Conservation (phyloP, 2,329 filamentous ascomycete genomes). For the Nemania diffusa region DNA sequence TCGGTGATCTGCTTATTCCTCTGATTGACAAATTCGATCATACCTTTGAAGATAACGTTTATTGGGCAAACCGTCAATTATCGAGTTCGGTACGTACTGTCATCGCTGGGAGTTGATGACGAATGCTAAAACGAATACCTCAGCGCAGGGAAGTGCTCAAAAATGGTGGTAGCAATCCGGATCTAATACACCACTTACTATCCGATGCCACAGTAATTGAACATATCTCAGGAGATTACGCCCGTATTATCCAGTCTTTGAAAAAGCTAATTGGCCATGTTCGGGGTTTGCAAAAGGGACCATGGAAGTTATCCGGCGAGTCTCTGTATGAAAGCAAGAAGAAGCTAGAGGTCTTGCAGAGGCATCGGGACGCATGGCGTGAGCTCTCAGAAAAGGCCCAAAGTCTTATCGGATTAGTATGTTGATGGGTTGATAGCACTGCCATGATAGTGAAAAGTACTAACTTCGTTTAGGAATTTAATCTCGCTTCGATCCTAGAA, state of each 20-base stretch:
- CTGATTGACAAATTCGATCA: conserved; percentile 1
- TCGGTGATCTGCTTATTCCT: background rate
- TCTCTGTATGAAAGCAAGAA: background rate
- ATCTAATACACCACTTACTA: background rate
- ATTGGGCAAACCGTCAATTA: background rate
- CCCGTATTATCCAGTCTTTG: conserved; percentile 6
- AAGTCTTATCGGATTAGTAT: conserved; percentile 12
- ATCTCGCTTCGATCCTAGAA: conserved; percentile 11
- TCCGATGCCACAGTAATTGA: conserved; percentile 14
- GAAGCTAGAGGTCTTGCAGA: background rate
- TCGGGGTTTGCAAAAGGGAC: background rate
- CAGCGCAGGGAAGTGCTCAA: conserved; percentile 1
- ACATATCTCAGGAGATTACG: background rate
- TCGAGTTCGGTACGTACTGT: background rate
- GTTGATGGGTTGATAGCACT: background rate
- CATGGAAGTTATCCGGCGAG: background rate
- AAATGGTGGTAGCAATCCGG: background rate
- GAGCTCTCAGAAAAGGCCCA: conserved; percentile 7
- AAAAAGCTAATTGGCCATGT: background rate
- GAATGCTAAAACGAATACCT: background rate
- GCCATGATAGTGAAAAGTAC: background rate
- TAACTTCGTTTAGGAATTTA: conserved; percentile 11
- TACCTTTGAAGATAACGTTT: background rate
- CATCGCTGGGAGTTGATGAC: background rate
- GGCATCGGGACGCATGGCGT: background rate